phyloP scores from a whole-genome alignment of 2,329 filamentous ascomycete genomes.

The Alternaria longipes region DNA sequence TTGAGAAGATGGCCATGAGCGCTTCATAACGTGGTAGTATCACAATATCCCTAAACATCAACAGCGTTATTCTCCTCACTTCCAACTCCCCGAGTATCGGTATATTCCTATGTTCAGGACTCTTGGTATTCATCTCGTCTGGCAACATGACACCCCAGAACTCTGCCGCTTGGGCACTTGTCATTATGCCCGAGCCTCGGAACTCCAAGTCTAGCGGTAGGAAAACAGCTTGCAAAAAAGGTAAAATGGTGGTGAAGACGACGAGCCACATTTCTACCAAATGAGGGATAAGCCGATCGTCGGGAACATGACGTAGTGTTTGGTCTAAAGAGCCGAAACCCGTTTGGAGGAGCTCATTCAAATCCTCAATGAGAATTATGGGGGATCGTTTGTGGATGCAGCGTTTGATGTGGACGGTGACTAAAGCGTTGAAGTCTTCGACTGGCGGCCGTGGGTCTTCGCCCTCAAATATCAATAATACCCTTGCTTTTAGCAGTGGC shows the following conservation, averaged over 20 bases:
- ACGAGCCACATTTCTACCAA: constrained; percentile 95
- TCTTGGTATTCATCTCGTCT: constrained; percentile 58
- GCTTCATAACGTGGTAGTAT: constrained; percentile 89
- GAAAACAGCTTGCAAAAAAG: constrained; percentile 95
- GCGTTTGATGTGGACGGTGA: constrained; percentile 79
- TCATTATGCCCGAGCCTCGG: constrained; percentile 84
- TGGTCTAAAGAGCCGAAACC: constrained; percentile 89
- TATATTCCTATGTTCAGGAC: constrained; percentile 53
- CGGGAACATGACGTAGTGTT: constrained; percentile 78
- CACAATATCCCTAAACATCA: constrained; percentile 86
- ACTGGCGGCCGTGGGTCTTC: constrained; percentile 82
- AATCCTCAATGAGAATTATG: constrained; percentile 76
- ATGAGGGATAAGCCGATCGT: constrained; percentile 88
- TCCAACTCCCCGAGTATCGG: constrained; percentile 70
- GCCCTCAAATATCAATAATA: constrained; percentile 81
- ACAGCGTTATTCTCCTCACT: constrained; percentile 86
- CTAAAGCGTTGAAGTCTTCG: constrained; percentile 83
- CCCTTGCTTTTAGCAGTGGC: constrained; percentile 79
- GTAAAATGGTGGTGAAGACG: constrained; percentile 88
- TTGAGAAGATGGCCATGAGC: constrained; percentile 88
- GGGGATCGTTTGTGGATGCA: constrained; percentile 79
- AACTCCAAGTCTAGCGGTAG: constrained; percentile 93
- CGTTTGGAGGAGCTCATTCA: constrained; percentile 77
- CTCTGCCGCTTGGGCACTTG: constrained; percentile 79
- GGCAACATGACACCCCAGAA: constrained; percentile 81